Evolutionary conservation across 768 basidiomycete species (phyloP).

Genomic region (Leccinellum rugosiceps): DNA sequence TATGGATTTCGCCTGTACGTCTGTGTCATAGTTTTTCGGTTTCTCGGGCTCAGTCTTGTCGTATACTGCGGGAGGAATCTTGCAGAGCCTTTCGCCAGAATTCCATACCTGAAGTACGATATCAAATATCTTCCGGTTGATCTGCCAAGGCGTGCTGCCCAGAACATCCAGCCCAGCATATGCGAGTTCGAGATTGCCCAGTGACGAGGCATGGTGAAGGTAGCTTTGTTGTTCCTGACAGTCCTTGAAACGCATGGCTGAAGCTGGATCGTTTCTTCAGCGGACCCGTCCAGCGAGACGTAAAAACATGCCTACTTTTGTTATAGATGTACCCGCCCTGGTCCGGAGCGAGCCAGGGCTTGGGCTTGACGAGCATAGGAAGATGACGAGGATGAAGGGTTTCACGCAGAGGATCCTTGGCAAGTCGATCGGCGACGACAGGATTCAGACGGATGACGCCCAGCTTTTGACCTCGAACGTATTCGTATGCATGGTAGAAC

Average conservation of each 20-base stretch:
- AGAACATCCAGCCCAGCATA: slow-evolving; percentile 89
- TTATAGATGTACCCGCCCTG: slow-evolving; percentile 84
- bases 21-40: slow-evolving; percentile 38
- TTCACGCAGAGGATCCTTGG: slow-evolving; percentile 65
- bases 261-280: slow-evolving; percentile 37
- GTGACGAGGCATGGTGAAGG: slow-evolving; percentile 66
- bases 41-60: slow-evolving; percentile 63
- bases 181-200: slow-evolving; percentile 78
- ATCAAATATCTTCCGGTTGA: slow-evolving; percentile 78
- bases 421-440: slow-evolving; percentile 70
- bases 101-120: slow-evolving; percentile 85
- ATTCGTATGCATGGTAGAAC: slow-evolving; percentile 90
- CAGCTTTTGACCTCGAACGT: slow-evolving; percentile 89
- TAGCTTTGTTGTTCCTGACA: slow-evolving; percentile 79
- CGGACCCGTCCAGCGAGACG: not conserved
- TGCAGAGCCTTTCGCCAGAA: slow-evolving; percentile 72
- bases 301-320: slow-evolving; percentile 47
- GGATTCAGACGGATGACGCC: slow-evolving; percentile 89
- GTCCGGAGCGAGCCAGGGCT: slow-evolving; percentile 76
- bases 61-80: slow-evolving; percentile 74
- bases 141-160: slow-evolving; percentile 84
- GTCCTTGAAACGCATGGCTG: slow-evolving; percentile 92
- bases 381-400: slow-evolving; percentile 90
- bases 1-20: slow-evolving; percentile 54
- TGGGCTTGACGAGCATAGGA: slow-evolving; percentile 92